Conservation (phyloP, 1,284 basidiomycete species). For the Rhodotorula sp. region DNA sequence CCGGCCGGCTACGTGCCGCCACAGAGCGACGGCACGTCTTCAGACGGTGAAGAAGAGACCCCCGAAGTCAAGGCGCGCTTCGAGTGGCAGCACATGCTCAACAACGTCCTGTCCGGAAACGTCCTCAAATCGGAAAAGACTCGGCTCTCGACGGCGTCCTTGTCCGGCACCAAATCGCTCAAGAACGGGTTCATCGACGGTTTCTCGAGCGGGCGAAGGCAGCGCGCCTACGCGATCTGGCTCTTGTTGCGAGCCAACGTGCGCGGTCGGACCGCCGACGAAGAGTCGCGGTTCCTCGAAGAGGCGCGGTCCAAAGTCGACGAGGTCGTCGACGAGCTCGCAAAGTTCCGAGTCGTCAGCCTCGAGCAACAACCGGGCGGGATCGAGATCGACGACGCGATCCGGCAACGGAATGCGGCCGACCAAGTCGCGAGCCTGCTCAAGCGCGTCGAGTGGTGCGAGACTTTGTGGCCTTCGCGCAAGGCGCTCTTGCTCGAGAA, state of each 20-base stretch:
- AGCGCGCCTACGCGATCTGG: slow-evolving; percentile 66
- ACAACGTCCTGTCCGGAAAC: slow-evolving; percentile 86
- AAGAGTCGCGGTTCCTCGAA: slow-evolving; percentile 77
- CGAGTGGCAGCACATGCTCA: slow-evolving; percentile 92
- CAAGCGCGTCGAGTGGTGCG: slow-evolving; percentile 72
- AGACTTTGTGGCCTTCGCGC: slow-evolving; percentile 81
- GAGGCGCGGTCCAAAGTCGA: slow-evolving; percentile 81
- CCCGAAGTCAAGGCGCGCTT: slow-evolving; percentile 58
- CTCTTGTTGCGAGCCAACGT: slow-evolving; percentile 84
- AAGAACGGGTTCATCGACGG: slow-evolving; percentile 33
- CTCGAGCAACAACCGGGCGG: slow-evolving; percentile 51
- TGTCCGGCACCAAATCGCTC: slow-evolving; percentile 39
- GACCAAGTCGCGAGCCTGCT: slow-evolving; percentile 42
- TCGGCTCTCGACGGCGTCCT: slow-evolving; percentile 56
- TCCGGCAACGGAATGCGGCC: slow-evolving; percentile 29
- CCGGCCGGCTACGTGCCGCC: slow-evolving; percentile 21
- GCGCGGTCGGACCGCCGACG: slow-evolving; percentile 72
- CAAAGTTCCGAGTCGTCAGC: slow-evolving; percentile 64
- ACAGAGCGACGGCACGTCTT: background rate
- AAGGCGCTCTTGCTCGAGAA: slow-evolving; percentile 78
- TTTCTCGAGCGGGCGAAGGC: slow-evolving; percentile 45
- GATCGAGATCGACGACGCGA: slow-evolving; percentile 22
- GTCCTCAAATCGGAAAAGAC: slow-evolving; percentile 91
- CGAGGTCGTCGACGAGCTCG: slow-evolving; percentile 77
- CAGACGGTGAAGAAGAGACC: slow-evolving; percentile 31